Evolutionary conservation across 179 eudicot species (phyloP), one percentile per base, ranked within the genome.

Genomic region (Beta corolliflora): DNA sequence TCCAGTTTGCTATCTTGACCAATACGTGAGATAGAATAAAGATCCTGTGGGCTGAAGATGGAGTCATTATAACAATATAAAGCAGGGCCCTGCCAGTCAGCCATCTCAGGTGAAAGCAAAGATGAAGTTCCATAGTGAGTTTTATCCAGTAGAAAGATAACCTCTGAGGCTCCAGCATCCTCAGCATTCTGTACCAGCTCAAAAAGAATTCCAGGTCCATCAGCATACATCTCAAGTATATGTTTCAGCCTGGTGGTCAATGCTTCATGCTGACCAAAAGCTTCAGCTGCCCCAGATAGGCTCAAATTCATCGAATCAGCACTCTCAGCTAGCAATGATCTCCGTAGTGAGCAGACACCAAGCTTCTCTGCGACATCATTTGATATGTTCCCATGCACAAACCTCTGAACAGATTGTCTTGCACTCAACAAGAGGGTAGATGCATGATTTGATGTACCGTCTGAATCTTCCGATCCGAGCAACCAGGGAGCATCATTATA

Each of bases 401-500:
- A 97, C 80, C 88, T 95, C 84, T 93, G 99, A 82, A 87, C 89
- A 79, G 88, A 83, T 79, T 84, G 86, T 74, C 90, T 92, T 67
- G 94, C 86, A 75, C 86, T 84, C 68, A 92, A 81, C 53, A 91
- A 83, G 73, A 88, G 76, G 74, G 59, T 73, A 70, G 91, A 76
- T 65, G 84, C 88, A 87, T 83, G 85, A 77, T 77, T 89, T 78
- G 90, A 85, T 48, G 82, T 81, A 79, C 75, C 84, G 73, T 88
- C 87, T 64, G 90, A 83, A 86, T 91, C 90, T 75, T 93, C 99
- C 70, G 89, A 86, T 71, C 94, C 98, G 86, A 93, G 95, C 92
- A 97, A 90, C 99, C 99, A 97, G 18, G 99, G 99, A 80, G 99
- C 99, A 89, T 97, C 99, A 87, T 97, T 95, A 82, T 92, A 97